A percentile compares a stretch with the other conserved stretches of the same genome.
Evolutionary conservation across 2,329 filamentous ascomycete genomes (phyloP).

Genomic region (Colletotrichum sp.): DNA sequence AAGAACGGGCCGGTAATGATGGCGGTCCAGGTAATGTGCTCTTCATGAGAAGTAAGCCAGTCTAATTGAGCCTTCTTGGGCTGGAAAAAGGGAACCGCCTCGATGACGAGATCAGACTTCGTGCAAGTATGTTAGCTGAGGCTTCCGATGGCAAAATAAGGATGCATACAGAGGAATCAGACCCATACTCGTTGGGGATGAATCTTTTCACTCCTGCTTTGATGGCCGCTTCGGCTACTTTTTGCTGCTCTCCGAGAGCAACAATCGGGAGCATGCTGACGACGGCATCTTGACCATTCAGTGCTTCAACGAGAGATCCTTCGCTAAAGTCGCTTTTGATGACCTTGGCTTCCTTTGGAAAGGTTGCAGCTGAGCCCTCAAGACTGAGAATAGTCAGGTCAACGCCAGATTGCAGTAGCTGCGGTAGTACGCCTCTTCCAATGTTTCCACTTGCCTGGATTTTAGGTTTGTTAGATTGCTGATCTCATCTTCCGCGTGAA

Average conservation of each 20-base stretch:
- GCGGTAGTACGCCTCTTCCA: not conserved
- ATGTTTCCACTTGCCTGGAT: slow-evolving; percentile 1
- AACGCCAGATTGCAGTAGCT: not conserved
- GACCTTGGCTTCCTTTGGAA: not conserved
- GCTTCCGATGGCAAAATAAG: not conserved
- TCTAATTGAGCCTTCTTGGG: not conserved
- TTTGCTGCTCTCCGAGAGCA: slow-evolving; percentile 38
- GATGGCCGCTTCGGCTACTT: slow-evolving; percentile 50
- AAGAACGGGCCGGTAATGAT: slow-evolving; percentile 57
- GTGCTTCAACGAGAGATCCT: not conserved
- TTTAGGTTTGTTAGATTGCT: not conserved
- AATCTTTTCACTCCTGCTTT: slow-evolving; percentile 58
- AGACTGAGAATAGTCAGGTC: not conserved
- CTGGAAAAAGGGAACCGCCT: not conserved
- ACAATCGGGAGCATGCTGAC: slow-evolving; percentile 44
- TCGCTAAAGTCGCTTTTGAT: not conserved
- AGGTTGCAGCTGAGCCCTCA: not conserved
- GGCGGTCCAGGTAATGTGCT: slow-evolving; percentile 53
- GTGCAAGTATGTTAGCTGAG: not conserved
- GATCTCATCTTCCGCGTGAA: not conserved
- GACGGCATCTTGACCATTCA: slow-evolving; percentile 18
- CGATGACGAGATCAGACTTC: not conserved
- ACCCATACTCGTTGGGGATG: slow-evolving; percentile 53
- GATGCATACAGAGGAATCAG: slow-evolving; percentile 40
- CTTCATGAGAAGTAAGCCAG: slow-evolving; percentile 31